Base-by-base conservation (phyloP, 2,329 filamentous ascomycete genomes). In the Graphilbum fragrans region DNA sequence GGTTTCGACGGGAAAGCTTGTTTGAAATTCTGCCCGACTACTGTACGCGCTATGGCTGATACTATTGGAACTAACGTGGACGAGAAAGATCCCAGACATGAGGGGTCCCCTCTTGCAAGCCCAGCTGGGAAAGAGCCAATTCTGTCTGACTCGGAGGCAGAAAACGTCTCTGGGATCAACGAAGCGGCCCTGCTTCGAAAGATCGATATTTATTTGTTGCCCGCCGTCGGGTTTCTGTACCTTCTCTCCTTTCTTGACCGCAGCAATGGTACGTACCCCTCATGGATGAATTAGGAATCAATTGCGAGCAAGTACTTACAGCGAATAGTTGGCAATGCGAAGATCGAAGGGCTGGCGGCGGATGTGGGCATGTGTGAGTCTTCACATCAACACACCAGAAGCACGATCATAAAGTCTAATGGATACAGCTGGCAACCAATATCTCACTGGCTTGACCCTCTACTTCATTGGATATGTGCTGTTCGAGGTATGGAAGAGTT, bases 381-480 rank as follows among this genome's bases (percentile, higher is more conserved):
- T n/a, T 36, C 11, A n/a, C n/a, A 11, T 10, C 18, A 0, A 37
- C 25, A 17, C 21, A 17, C 7, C 23, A 27, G 23, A 27, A 27
- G 23, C 23, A 27, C 7, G 8, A 4, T 35, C 33, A 7, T 7
- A 16, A 16, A 22, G 7, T 36, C 10, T 22, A 12, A 21, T 5
- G 6, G 6, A 12, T 4, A 18, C 34, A 69, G 69, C 69, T 21
- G 74, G 71, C 1, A 71, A 79, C 36, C 66, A 81, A 49, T 83
- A 84, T 43, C 62, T 82, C 1, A 78, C 72, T 0, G 75, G 76
- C 1, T 53, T 83, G 33, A 82, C 78, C 0, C 55, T 83, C 0
- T 84, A 81, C 55, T 84, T 84, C 51, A 60, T 76, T 33, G 70
- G 70, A 35, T 77, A 76, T 44, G 70, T 74, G 2, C 50, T 74